Evolutionary conservation across 176 grass and related monocot genomes (phyloP), one percentile per base, ranked within the genome.

Genomic region (Avena sativa): DNA sequence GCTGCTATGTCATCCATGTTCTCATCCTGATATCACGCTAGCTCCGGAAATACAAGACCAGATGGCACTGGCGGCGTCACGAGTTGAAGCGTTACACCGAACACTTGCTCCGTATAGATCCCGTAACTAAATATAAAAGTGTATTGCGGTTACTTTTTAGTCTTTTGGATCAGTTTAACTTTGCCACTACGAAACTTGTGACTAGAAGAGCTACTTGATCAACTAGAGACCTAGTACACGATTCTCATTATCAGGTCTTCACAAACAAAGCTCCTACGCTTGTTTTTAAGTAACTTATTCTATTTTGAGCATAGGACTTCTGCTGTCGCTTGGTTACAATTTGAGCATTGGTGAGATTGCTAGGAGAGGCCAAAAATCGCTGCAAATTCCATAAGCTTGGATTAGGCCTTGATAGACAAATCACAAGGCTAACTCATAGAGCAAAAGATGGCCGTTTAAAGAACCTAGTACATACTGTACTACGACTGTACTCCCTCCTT

Each of bases 251-350:
- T 28, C 20, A 62, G 34, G 12, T 12, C 21, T 32, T 58, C 10
- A 67, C 64, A 6, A 83, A 36, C 66, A 74, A 19, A 14, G 16
- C 46, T 48, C 9, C 46, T 10, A 55, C 56, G 14, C 19, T 59
- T 21, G 26, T 48, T 36, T 63, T 59, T 36, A 7, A 34, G 32
- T 34, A 34, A 17, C 15, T 12, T 17, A 4, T 34, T 17, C 34
- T 55, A 89, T 2, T 85, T 65, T 19, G 17, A 89, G 28, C 38
- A 73, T 44, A 13, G 12, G 67, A 36, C 25, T 57, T 66, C 16
- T 14, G 4, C 8, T 34, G 19, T 44, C 40, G 40, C 43, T 11
- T 13, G 32, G 48, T 89, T 55, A 49, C 46, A 52, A 2, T 60
- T 69, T 32, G 61, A 82, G 34, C 34, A 58, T 12, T 26, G 2